Percentiles rank a stretch among this genome's conserved stretches.
Evolutionary conservation across 768 basidiomycete genomes (phyloP).

Genomic region (Podaxis carcinomalis): DNA sequence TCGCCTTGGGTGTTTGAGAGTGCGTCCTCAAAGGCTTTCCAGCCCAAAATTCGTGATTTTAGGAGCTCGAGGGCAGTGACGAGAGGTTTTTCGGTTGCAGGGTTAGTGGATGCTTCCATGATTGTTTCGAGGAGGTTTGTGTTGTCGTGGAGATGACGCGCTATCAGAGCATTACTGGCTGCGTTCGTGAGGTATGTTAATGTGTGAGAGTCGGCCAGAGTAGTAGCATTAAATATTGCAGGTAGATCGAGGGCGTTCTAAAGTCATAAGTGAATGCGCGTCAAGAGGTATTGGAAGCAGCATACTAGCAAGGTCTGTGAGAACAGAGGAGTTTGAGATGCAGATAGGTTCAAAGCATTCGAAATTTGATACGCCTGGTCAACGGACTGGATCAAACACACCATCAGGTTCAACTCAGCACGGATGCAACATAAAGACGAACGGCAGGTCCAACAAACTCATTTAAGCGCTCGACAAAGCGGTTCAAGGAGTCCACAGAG

Average conservation of each 20-base stretch:
- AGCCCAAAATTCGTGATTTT: slow-evolving; percentile 46
- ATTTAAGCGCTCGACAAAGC: slow-evolving; percentile 53
- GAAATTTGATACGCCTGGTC: slow-evolving; percentile 60
- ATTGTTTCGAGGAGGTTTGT: slow-evolving; percentile 41
- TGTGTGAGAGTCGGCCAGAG: slow-evolving; percentile 47
- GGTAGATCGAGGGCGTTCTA: slow-evolving; percentile 58
- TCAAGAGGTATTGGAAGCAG: slow-evolving; percentile 9
- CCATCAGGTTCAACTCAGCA: neutral
- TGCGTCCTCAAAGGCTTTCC: slow-evolving; percentile 59
- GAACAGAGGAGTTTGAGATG: slow-evolving; percentile 63
- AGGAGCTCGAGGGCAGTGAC: slow-evolving; percentile 40
- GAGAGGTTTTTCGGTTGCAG: slow-evolving; percentile 32
- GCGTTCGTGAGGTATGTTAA: slow-evolving; percentile 60
- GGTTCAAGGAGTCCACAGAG: slow-evolving; percentile 41
- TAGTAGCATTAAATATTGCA: slow-evolving; percentile 48
- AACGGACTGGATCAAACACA: slow-evolving; percentile 31
- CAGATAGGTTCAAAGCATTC: slow-evolving; percentile 56
- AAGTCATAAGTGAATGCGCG: neutral
- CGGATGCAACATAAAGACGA: slow-evolving; percentile 15
- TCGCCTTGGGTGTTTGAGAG: slow-evolving; percentile 50
- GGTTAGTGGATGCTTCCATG: slow-evolving; percentile 29
- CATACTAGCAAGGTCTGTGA: slow-evolving; percentile 41
- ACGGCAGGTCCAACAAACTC: slow-evolving; percentile 59
- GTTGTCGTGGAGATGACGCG: slow-evolving; percentile 41
- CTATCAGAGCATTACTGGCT: slow-evolving; percentile 59